Evolutionary conservation across 2,329 filamentous ascomycete genomes (phyloP).

Genomic region (Hirsutella minnesotensis): DNA sequence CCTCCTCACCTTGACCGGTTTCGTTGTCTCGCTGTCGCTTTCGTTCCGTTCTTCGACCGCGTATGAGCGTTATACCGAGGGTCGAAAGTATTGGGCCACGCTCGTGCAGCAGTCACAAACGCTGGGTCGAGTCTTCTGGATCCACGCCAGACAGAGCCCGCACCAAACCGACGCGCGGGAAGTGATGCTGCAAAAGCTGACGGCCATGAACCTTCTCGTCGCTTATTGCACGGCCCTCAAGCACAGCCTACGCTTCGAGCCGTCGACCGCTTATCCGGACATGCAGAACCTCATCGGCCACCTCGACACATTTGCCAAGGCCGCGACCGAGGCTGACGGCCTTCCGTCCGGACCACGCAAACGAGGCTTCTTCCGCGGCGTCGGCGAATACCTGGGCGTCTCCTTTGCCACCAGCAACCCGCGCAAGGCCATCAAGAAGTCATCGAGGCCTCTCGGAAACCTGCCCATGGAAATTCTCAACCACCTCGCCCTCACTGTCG

Average conservation of each 20-base stretch:
- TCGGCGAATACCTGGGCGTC: slow-evolving; percentile 64
- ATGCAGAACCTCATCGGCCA: slow-evolving; percentile 57
- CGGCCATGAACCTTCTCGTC: slow-evolving; percentile 64
- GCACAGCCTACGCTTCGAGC: slow-evolving; percentile 75
- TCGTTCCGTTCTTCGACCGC: slow-evolving; percentile 68
- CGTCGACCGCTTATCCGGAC: slow-evolving; percentile 66
- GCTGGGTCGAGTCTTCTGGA: slow-evolving; percentile 71
- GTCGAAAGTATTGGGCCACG: slow-evolving; percentile 50
- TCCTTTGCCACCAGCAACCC: slow-evolving; percentile 70
- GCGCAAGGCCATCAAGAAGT: slow-evolving; percentile 62
- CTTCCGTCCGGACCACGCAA: slow-evolving; percentile 19
- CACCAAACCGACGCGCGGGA: slow-evolving; percentile 40
- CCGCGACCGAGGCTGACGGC: slow-evolving; percentile 30
- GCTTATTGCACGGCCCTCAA: slow-evolving; percentile 70
- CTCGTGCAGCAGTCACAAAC: slow-evolving; percentile 51
- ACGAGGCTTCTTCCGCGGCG: slow-evolving; percentile 45
- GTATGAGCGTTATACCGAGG: slow-evolving; percentile 61
- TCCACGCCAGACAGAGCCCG: slow-evolving; percentile 53
- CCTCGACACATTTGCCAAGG: slow-evolving; percentile 61
- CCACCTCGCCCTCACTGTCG: slow-evolving; percentile 56
- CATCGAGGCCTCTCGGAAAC: slow-evolving; percentile 64
- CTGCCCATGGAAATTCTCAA: slow-evolving; percentile 72
- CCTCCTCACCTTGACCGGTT: slow-evolving; percentile 66
- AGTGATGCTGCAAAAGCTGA: slow-evolving; percentile 59
- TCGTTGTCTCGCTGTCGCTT: slow-evolving; percentile 67